Percentiles rank a stretch among this genome's conserved stretches.
These are phyloP conservation scores for Penicillium atrosanguineum DNA, from an alignment of 495 filamentous ascomycete genomes.

Conservation along the genomic window DNA sequence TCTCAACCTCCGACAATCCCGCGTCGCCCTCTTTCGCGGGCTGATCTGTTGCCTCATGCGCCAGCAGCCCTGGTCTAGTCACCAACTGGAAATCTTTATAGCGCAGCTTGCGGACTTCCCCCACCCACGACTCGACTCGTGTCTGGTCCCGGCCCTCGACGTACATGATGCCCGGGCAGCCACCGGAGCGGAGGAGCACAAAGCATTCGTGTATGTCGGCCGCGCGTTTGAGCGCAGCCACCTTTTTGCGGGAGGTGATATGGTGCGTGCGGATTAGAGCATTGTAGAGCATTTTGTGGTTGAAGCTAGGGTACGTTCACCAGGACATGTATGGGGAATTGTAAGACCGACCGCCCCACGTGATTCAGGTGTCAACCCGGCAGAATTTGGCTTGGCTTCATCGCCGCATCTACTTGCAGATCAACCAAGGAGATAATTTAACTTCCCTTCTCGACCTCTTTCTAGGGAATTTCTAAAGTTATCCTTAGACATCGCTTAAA, in stretches of 20 bases:
- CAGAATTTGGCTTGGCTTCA: too few relatives aligned
- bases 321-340: neutral
- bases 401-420: too few relatives aligned
- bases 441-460: too few relatives aligned
- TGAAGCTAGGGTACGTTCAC: neutral
- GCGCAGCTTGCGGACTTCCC: conserved; percentile 46
- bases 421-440: too few relatives aligned
- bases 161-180: conserved; percentile 75
- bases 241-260: conserved; percentile 79
- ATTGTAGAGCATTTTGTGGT: conserved; percentile 38
- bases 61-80: conserved; percentile 29
- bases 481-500: too few relatives aligned
- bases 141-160: conserved; percentile 58
- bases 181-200: conserved; percentile 64
- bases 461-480: too few relatives aligned
- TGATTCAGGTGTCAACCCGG: too few relatives aligned
- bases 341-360: too few relatives aligned
- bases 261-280: conserved; percentile 76
- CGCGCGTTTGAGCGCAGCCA: conserved; percentile 61
- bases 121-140: conserved; percentile 54
- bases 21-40: neutral
- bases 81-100: conserved; percentile 54
- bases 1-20: conserved; percentile 37
- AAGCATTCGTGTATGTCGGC: conserved; percentile 54
- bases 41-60: conserved; percentile 5